Evolutionary conservation across 331 rosid genomes (phyloP), one percentile per base, ranked within the genome.

Genomic region (Rosa hybrid): DNA sequence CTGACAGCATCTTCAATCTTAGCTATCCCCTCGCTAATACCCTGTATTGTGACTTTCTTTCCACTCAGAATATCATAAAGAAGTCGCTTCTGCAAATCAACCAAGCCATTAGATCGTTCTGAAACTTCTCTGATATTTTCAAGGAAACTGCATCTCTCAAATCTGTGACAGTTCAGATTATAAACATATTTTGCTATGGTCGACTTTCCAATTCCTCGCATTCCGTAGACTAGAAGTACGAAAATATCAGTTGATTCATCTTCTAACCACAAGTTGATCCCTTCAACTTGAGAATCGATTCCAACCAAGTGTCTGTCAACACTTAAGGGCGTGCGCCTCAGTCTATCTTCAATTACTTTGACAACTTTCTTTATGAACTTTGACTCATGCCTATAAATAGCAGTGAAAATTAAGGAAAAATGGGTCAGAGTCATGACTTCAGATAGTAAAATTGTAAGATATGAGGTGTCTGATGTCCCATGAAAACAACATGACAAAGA

Each of bases 281-380:
- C 21, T 25, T 57, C 0, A 7, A 57, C 48, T 2, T 49, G 71
- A 1, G 38, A 30, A 0, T 79, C 2, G 2, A 70, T 71, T 44
- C 82, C 82, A 12, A 79, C 51, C 3, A 73, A 9, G 59, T 78
- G 41, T 1, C 27, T 16, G 7, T 56, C 70, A 7, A 56, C 71
- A 51, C 73, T 49, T 20, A 70, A 18, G 3, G 30, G 64, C 0
- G 34, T 69, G 2, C 73, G 68, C 2, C 65, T 25, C 10, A 70
- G 8, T 56, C 18, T 73, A 6, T 18, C 63, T 5, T n/a, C 41
- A 8, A 54, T 25, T 13, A 54, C 65, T 78, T 56, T 63, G 3
- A 78, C 77, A 23, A 78, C 56, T 70, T 78, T 78, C 21, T 54
- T 10, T 57, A 78, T 78, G 46, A 68, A 78, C 23, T 69, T 42